Conservation (phyloP, 768 basidiomycete genomes). For the Auricularia sp. region DNA sequence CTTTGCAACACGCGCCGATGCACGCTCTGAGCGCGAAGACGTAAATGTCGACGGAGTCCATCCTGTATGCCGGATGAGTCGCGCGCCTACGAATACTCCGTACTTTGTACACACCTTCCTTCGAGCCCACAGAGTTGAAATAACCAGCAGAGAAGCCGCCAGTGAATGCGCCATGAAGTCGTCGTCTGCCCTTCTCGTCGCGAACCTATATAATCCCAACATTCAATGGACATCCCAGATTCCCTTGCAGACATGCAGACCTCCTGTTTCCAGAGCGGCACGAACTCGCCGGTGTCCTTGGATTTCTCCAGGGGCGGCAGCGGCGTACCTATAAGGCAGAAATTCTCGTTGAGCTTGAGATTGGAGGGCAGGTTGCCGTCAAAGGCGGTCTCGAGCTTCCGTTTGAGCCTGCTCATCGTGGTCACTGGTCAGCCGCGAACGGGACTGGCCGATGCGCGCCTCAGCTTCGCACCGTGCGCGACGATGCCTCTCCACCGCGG, state of each 20-base stretch:
- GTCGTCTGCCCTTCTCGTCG: conserved; percentile 84
- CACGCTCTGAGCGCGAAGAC: conserved; percentile 73
- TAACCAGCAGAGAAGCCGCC: conserved; percentile 98
- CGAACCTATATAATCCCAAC: conserved; percentile 43
- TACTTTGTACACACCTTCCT: conserved; percentile 56
- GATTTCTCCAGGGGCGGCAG: conserved; percentile 90
- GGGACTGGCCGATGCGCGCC: conserved; percentile 6
- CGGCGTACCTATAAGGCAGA: conserved; percentile 89
- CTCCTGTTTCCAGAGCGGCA: conserved; percentile 97
- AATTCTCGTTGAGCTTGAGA: conserved; percentile 67
- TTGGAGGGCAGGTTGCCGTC: conserved; percentile 51
- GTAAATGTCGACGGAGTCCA: conserved; percentile 91
- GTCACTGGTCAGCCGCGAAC: conserved; percentile 15
- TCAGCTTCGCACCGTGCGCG: conserved; percentile 12
- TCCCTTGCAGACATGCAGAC: conserved; percentile 25
- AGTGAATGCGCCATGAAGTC: conserved; percentile 97
- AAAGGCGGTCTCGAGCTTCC: conserved; percentile 73
- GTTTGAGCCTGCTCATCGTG: conserved; percentile 56
- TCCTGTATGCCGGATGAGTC: conserved; percentile 40
- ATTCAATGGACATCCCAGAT: no score
- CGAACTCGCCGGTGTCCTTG: conserved; percentile 87
- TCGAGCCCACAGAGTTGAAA: conserved; percentile 91
- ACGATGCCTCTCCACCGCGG: conserved; percentile 6
- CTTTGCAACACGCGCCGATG: conserved; percentile 46
- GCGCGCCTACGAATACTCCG: neutral